Conservation (phyloP, 192 early-diverging fungal species). For the Phycomyces blakesleeanus region DNA sequence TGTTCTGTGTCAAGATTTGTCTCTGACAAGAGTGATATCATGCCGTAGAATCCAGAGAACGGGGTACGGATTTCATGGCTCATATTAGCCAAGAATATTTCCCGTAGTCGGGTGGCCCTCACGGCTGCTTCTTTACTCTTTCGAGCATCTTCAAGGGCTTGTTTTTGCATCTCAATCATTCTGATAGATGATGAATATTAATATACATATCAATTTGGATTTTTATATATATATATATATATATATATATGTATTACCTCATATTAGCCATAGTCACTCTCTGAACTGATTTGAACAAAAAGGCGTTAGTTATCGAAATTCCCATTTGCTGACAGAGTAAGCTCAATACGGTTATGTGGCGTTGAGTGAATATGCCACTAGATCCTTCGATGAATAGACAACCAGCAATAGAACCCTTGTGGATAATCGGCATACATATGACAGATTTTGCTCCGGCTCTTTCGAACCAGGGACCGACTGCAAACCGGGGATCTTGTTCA, state of each 20-base stretch:
- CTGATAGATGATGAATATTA: not conserved
- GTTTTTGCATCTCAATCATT: slow-evolving; percentile 37
- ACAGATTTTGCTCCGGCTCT: slow-evolving; percentile 39
- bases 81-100: slow-evolving; percentile 36
- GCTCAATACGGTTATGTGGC: slow-evolving; percentile 44
- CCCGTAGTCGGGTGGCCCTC: slow-evolving; percentile 27
- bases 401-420: slow-evolving; percentile 41
- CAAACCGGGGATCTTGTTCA: slow-evolving; percentile 26
- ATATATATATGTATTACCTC: slow-evolving; percentile 2
- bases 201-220: too few species aligned
- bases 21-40: slow-evolving; percentile 44
- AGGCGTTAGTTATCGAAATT: slow-evolving; percentile 48
- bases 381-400: slow-evolving; percentile 45
- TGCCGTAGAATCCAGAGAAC: slow-evolving; percentile 49
- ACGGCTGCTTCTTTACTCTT: slow-evolving; percentile 36
- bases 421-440: slow-evolving; percentile 45
- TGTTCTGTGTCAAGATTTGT: slow-evolving; percentile 43
- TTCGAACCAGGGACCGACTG: slow-evolving; percentile 32
- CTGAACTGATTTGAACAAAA: slow-evolving; percentile 45
- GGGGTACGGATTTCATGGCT: slow-evolving; percentile 42
- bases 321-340: slow-evolving; percentile 48
- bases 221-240: too few species aligned
- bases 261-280: slow-evolving; percentile 33
- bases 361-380: slow-evolving; percentile 37
- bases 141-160: slow-evolving; percentile 28